These are phyloP conservation scores for Laburnicola sp. DNA, from an alignment of 2,329 filamentous ascomycete species.

Conservation along the genomic window DNA sequence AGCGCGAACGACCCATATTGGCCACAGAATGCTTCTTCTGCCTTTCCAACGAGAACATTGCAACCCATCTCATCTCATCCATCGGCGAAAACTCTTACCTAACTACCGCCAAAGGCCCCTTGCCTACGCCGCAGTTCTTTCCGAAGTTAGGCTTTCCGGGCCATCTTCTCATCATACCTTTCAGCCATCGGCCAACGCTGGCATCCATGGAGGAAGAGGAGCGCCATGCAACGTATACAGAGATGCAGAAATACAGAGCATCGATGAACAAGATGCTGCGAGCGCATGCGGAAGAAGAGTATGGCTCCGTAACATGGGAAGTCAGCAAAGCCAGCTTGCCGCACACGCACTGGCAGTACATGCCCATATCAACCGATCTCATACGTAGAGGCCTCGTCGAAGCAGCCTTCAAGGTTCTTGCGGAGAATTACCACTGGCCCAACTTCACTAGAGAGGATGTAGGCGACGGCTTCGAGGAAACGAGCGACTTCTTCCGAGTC, in stretches of 20 bases:
- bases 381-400: conserved; percentile 77
- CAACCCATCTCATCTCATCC: conserved; percentile 84
- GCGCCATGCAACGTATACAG: conserved; percentile 64
- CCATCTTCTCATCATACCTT: conserved; percentile 89
- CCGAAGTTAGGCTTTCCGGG: conserved; percentile 73
- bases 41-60: conserved; percentile 80
- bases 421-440: conserved; percentile 70
- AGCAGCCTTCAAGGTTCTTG: conserved; percentile 84
- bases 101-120: conserved; percentile 87
- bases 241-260: conserved; percentile 82
- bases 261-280: conserved; percentile 78
- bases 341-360: conserved; percentile 91
- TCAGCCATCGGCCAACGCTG: conserved; percentile 78
- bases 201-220: conserved; percentile 65
- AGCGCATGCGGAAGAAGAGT: conserved; percentile 53
- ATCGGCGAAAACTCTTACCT: conserved; percentile 87
- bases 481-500: conserved; percentile 72
- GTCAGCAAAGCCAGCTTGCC: conserved; percentile 80
- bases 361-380: conserved; percentile 72
- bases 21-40: conserved; percentile 94
- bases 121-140: conserved; percentile 73
- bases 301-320: conserved; percentile 90
- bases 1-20: conserved; percentile 41
- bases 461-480: conserved; percentile 49
- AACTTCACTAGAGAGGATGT: conserved; percentile 52